A percentile compares a stretch with the other conserved stretches of the same genome.
phyloP scores from a whole-genome alignment of 768 basidiomycete species.

The Antrodiella citrinella region DNA sequence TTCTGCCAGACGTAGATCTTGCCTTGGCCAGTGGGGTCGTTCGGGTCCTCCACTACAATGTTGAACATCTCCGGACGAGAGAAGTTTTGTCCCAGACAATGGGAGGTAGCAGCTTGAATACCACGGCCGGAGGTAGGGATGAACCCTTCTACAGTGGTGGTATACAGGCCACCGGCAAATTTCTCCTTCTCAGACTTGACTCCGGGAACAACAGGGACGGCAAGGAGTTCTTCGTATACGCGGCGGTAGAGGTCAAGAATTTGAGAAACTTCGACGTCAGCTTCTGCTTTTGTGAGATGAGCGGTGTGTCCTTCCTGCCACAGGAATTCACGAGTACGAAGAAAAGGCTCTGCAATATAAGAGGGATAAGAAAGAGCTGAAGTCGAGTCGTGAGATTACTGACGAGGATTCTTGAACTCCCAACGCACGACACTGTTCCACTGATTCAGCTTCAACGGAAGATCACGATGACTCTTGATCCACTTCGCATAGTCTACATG shows the following conservation, averaged over 20 bases:
- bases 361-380: background rate
- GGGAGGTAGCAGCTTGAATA: conserved; percentile 96
- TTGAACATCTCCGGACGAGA: conserved; percentile 95
- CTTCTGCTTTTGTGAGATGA: conserved; percentile 80
- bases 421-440: conserved; percentile 99
- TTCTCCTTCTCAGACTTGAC: conserved; percentile 99
- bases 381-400: conserved; percentile 19
- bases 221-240: conserved; percentile 94
- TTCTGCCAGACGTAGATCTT: conserved; percentile 95
- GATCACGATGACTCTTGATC: conserved; percentile 95
- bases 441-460: conserved; percentile 94
- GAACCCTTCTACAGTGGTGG: conserved; percentile 97
- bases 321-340: conserved; percentile 98
- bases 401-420: conserved; percentile 99
- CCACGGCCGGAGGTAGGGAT: conserved; percentile 95
- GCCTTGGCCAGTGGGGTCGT: conserved; percentile 51
- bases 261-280: conserved; percentile 83
- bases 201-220: conserved; percentile 94
- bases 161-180: conserved; percentile 96
- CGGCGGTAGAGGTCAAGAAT: conserved; percentile 95
- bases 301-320: conserved; percentile 99
- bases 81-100: conserved; percentile 98
- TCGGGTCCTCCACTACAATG: conserved; percentile 93
- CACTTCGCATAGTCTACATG: conserved; percentile 90
- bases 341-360: conserved; percentile 75